These are phyloP conservation scores for Abelmoschus esculentus DNA, from an alignment of 345 rosid species.

Conservation along the genomic window DNA sequence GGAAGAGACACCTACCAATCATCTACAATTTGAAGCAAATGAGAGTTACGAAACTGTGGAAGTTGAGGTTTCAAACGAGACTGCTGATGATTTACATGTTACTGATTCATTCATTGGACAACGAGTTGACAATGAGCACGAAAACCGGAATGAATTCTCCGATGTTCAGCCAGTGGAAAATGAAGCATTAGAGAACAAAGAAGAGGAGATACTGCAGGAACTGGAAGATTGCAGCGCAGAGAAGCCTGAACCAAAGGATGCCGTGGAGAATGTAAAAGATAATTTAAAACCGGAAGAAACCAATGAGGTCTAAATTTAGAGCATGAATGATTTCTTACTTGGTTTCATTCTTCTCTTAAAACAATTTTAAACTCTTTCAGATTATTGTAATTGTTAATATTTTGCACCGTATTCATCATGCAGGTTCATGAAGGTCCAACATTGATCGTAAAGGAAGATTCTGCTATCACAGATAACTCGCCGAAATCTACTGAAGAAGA, in stretches of 20 bases:
- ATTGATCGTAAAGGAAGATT: background rate
- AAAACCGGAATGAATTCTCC: background rate
- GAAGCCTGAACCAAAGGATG: background rate
- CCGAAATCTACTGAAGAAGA: background rate
- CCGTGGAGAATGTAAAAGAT: too few relatives aligned
- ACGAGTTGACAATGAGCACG: background rate
- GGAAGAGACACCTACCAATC: background rate
- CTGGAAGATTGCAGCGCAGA: background rate
- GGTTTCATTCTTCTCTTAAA: background rate
- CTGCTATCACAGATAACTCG: background rate
- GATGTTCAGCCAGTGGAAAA: background rate
- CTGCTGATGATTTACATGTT: slow-evolving; percentile 5
- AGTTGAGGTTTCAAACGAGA: background rate
- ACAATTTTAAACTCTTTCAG: background rate
- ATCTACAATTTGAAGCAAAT: background rate
- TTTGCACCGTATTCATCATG: background rate
- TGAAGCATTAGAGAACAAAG: background rate
- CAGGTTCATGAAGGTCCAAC: background rate
- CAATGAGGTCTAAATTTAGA: too few relatives aligned
- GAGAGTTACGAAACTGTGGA: background rate
- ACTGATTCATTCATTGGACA: background rate
- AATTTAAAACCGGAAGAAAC: too few relatives aligned
- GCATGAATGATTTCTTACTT: too few relatives aligned
- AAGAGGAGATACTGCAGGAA: background rate
- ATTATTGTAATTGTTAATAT: background rate